Base-by-base conservation (phyloP, 1,284 basidiomycete species). In the Papiliotrema flavescens region DNA sequence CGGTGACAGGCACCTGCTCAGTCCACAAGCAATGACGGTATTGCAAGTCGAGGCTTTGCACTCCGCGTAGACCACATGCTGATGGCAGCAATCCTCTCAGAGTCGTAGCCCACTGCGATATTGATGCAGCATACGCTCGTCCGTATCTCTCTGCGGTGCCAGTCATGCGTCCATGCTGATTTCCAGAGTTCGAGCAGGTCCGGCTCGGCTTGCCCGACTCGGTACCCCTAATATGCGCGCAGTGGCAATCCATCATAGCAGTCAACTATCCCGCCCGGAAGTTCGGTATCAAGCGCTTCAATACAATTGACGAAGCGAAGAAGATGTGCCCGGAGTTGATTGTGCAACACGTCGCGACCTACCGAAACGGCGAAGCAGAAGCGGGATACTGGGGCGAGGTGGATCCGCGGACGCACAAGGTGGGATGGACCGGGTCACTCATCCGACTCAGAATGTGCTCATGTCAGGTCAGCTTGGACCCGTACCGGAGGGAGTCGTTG, bases 221-320 rank as follows among this genome's bases (percentile, higher is more conserved):
- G 34, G 81, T 83, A 1, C 93, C 95, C 0, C 80, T 98, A 14
- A 90, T 94, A 9, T 94, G 96, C 5, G 83, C 89, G 45, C 95
- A 98, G 71, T 98, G 96, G 96, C 84, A 90, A 49, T 78, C 78
- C 17, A 74, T 83, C 64, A 98, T 99, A 57, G 96, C 96, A 0
- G 89, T 98, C 60, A 96, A 94, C 75, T 98, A 98, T 71, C 88
- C 92, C 2, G 95, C 96, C 0, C 82, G 95, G 54, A 86, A 85
- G 67, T 95, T 82, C 66, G 94, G 88, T 2, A 94, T 98, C 67
- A 90, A 89, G 20, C 79, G 62, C 15, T 71, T 69, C 61, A 70
- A 65, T 28, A 66, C 66, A 44, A 70, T 88, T 55, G 82, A 84
- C 58, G 88, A 93, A 48, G 89, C 93, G 6, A 83, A 85, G 74